Evolutionary conservation across 192 early-diverging fungal genomes (phyloP).

Genomic region (Geranomyces variabilis): DNA sequence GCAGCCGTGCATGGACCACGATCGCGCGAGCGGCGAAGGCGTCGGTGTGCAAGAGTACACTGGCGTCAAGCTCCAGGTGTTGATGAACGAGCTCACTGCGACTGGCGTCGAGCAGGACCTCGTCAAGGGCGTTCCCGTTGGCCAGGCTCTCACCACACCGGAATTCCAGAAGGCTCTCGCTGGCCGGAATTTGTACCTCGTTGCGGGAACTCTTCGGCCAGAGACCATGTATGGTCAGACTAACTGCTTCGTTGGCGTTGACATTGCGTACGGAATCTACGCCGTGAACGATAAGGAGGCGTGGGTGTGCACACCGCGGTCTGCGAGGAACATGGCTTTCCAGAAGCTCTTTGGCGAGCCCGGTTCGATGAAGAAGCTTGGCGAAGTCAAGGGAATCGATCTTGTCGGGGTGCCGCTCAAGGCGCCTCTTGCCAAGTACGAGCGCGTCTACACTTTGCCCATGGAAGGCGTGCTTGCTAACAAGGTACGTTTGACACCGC

Average conservation of each 20-base stretch:
- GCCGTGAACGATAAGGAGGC: conserved; percentile 76
- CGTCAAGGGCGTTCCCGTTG: conserved; percentile 59
- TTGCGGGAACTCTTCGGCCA: conserved; percentile 94
- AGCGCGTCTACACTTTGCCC: conserved; percentile 88
- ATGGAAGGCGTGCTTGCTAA: conserved; percentile 95
- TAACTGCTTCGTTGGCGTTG: conserved; percentile 95
- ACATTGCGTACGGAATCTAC: conserved; percentile 89
- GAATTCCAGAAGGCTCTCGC: conserved; percentile 67
- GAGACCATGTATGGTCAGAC: conserved; percentile 99
- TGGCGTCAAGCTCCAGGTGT: conserved; percentile 88
- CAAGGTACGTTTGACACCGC: conserved; percentile 51
- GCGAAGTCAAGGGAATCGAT: conserved; percentile 73
- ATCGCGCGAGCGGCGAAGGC: conserved; percentile 90
- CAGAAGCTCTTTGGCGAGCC: conserved; percentile 78
- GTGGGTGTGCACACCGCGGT: conserved; percentile 87
- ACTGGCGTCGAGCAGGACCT: conserved; percentile 37
- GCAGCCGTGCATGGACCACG: conserved; percentile 99
- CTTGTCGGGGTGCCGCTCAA: conserved; percentile 88
- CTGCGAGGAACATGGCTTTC: conserved; percentile 97
- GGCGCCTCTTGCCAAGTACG: conserved; percentile 80
- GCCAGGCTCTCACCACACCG: conserved; percentile 38
- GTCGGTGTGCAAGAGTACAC: conserved; percentile 96
- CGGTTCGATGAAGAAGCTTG: conserved; percentile 72
- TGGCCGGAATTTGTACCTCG: conserved; percentile 82
- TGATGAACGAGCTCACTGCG: conserved; percentile 52